phyloP scores from a whole-genome alignment of 78 protist genomes.

The Dictyostelium citrinum region DNA sequence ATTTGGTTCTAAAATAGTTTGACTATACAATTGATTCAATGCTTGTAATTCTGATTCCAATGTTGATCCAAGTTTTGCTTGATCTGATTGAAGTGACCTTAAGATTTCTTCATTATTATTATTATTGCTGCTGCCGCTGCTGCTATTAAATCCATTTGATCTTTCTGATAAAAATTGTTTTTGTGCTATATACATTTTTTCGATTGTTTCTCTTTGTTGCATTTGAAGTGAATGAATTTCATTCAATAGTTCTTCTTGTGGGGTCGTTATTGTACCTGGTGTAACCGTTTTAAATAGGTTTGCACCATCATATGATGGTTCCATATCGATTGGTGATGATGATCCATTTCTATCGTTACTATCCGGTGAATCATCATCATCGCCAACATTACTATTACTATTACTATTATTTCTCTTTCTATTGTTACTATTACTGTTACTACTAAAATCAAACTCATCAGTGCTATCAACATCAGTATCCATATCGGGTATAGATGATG shows the following conservation, averaged over 20 bases:
- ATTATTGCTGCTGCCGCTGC: background rate
- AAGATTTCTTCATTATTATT: conserved; percentile 6
- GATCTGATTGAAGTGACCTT: conserved; percentile 14
- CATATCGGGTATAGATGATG: conserved; percentile 38
- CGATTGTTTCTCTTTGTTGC: conserved; percentile 16
- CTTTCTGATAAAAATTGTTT: conserved; percentile 6
- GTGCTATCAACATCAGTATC: conserved; percentile 52
- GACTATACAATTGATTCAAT: conserved; percentile 64
- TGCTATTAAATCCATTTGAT: background rate
- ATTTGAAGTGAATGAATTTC: conserved; percentile 31
- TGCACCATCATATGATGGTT: conserved; percentile 4
- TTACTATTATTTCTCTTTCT: background rate
- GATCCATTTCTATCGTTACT: background rate
- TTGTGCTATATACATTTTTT: conserved; percentile 40
- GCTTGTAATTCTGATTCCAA: conserved; percentile 32
- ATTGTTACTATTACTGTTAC: background rate
- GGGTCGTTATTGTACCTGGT: background rate
- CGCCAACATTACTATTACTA: background rate
- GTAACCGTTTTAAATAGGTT: conserved; percentile 16
- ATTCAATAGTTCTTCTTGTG: conserved; percentile 39
- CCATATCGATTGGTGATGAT: conserved; percentile 57
- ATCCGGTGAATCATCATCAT: conserved; percentile 52
- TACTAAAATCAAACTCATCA: conserved; percentile 43
- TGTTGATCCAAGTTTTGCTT: background rate
- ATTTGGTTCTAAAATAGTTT: conserved; percentile 61